Evolutionary conservation across 345 rosid species (phyloP), one percentile per base, ranked within the genome.

Genomic region (Cardamine occulta): DNA sequence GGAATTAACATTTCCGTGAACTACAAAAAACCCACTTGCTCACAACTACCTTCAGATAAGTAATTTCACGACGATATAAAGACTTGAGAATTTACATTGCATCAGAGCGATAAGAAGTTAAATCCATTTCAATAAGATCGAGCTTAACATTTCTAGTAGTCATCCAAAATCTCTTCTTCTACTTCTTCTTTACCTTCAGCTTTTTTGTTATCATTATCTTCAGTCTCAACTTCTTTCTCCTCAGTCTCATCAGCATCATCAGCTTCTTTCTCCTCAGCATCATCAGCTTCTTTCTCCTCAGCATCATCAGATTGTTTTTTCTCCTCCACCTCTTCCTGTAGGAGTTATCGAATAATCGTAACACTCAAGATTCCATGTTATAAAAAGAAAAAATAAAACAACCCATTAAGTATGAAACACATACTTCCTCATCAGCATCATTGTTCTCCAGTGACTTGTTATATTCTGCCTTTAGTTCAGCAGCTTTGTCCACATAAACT

Each of bases 391-490:
- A 35, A 39, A 29, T 19, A 0, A 2, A 29, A 74, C 65, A 66
- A 60, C 29, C 21, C 4, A 5, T 10, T 7, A 6, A 14, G 8
- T 5, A 44, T 15, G 19, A 14, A 68, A 63, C 40, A 28, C 85
- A 45, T 80, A 74, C 87, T 77, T 82, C 85, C 54, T 66, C 88
- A 63, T 80, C 74, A 28, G 63, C 85, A 75, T 64, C 76, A 19
- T 76, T 79, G 63, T 71, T 73, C 49, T 81, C 88, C 63, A 62
- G 40, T 45, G 86, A 80, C 81, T 87, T 90, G 40, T 26, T 69
- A 76, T 85, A 81, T 72, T 84, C 89, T 32, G 85, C 91, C 70
- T 90, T 91, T 17, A 89, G 90, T 79, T 86, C 88, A 74, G 87
- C 84, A 75, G 97, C 96, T 68, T 84, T 89, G 7, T 89, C 96